phyloP scores from a whole-genome alignment of 805 yeast genomes.

The Isabelozyma rhagii region DNA sequence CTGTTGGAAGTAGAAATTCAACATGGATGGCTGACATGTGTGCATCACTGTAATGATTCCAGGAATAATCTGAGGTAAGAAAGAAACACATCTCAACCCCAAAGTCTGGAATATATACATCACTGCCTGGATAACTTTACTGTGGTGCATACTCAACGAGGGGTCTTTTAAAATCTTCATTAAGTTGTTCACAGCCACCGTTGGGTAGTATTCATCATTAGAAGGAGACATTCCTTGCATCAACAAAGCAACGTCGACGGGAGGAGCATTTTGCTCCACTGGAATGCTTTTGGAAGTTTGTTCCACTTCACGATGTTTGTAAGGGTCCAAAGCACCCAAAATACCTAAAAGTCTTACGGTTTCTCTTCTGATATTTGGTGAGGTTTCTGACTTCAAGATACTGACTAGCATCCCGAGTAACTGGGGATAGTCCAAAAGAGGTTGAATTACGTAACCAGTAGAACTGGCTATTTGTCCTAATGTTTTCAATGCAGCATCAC shows the following conservation, averaged over 20 bases:
- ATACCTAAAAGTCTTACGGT: constrained; percentile 89
- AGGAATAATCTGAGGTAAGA: constrained; percentile 81
- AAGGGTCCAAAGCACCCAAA: constrained; percentile 95
- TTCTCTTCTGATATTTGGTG: constrained; percentile 75
- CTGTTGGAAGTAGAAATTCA: constrained; percentile 88
- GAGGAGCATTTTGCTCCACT: constrained; percentile 81
- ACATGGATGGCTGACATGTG: constrained; percentile 70
- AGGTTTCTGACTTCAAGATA: constrained; percentile 76
- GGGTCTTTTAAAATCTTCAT: constrained; percentile 83
- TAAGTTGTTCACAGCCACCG: constrained; percentile 85
- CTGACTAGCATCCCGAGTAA: constrained; percentile 76
- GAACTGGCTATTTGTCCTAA: constrained; percentile 87
- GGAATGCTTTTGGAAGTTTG: constrained; percentile 53
- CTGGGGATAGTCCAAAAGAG: constrained; percentile 88
- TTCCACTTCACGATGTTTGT: constrained; percentile 89
- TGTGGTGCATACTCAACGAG: constrained; percentile 81
- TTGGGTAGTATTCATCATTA: constrained; percentile 88
- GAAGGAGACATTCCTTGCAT: constrained; percentile 96
- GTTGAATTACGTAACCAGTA: constrained; percentile 93
- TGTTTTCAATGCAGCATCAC: constrained; percentile 86
- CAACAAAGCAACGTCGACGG: constrained; percentile 82
- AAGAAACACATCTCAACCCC: constrained; percentile 87
- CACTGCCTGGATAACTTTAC: constrained; percentile 90
- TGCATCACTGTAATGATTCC: constrained; percentile 85
- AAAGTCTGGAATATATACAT: constrained; percentile 86